Percentiles rank a stretch among this genome's conserved stretches.
These are phyloP conservation scores for Viridothelium virens DNA, from an alignment of 495 filamentous ascomycete genomes.

Conservation along the genomic window DNA sequence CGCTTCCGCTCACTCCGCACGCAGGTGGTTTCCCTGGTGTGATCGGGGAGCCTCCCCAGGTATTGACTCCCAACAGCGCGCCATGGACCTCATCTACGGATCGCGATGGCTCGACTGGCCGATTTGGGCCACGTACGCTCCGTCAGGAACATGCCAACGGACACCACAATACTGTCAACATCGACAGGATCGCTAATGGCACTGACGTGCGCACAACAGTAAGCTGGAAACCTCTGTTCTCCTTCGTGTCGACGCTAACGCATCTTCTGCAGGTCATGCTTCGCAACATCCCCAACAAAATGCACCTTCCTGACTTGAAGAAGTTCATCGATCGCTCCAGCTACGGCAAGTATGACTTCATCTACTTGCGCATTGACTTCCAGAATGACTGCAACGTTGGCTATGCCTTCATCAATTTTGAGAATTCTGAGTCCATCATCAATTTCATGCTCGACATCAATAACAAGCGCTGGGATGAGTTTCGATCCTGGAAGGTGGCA, in stretches of 20 bases:
- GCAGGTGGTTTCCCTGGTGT: not conserved
- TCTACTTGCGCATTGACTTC: constrained; percentile 80
- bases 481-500: constrained; percentile 41
- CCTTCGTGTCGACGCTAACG: not conserved
- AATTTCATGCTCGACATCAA: constrained; percentile 18
- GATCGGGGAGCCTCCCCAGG: not conserved
- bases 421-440: constrained; percentile 51
- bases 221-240: not conserved
- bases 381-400: constrained; percentile 59
- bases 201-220: constrained; percentile 25
- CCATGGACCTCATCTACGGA: not conserved
- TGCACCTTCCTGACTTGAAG: constrained; percentile 66
- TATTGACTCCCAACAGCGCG: not conserved
- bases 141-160: not conserved
- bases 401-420: constrained; percentile 97
- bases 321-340: constrained; percentile 68
- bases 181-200: constrained; percentile 18
- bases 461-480: constrained; percentile 53
- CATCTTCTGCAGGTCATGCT: constrained; percentile 68
- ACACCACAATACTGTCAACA: constrained; percentile 14
- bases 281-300: constrained; percentile 88
- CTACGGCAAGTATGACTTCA: constrained; percentile 80
- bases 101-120: not conserved
- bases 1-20: not conserved
- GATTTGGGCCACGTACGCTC: not conserved